Evolutionary conservation across 192 early-diverging fungal genomes (phyloP), one percentile per base, ranked within the genome.

Genomic region (Backusella mclennaniae): DNA sequence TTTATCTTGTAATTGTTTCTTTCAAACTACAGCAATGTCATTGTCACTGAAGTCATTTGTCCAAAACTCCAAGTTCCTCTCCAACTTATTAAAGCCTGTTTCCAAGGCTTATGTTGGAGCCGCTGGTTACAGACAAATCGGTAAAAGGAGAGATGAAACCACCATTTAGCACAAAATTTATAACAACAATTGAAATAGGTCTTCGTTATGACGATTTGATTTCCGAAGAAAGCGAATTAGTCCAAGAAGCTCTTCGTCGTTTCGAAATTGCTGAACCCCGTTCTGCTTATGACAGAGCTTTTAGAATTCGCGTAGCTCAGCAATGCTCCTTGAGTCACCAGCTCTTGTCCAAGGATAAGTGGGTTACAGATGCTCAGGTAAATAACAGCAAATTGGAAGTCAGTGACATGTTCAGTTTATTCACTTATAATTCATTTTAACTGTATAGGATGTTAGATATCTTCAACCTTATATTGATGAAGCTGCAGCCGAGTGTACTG

Each of bases 151-250:
- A 41, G 39, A 41, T 41, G 39, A 41, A 41, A 9, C 39, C 1
- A 11, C 39, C 39, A 41, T 41, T 7, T 9, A 9, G 39, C 39
- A 41, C 7, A 41, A 41, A 41, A 41, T 6, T 41, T 9, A 41
- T 41, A 41, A 41, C 39, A 41, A 41, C 33, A 33, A 33, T 3
- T 33, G 3, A 33, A 33, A 33, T 56, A 93, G 97, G 97, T 75
- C 86, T 99, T 59, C 87, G 89, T 69, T 94, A 92, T 79, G 97
- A 99, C 87, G 97, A 97, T 83, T 83, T 99, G 63, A 86, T 97
- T 83, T 87, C 86, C 35, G 95, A 96, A 52, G 96, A 99, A 84
- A 93, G 85, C 67, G 87, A 89, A 31, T 85, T 95, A 63, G 91
- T 96, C 44, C 84, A 90, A 75, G 94, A 95, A 80, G 96, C 97